Evolutionary conservation across 2,329 filamentous ascomycete species (phyloP).

Genomic region (Colletotrichum chrysophilum): DNA sequence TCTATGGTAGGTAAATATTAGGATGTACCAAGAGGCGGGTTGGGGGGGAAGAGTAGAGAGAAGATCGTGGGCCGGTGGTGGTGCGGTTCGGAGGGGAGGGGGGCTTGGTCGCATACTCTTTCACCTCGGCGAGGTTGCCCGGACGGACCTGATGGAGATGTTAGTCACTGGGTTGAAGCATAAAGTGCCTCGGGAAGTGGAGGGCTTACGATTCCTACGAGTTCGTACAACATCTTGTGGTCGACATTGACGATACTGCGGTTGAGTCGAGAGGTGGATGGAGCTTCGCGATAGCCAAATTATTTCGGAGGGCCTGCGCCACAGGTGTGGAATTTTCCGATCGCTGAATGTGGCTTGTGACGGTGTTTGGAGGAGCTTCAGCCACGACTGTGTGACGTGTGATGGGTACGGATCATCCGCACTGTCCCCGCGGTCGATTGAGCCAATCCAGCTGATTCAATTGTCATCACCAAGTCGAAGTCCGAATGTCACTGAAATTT

Average conservation of each 20-base stretch:
- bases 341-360: background rate
- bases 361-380: background rate
- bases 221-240: constrained; percentile 88
- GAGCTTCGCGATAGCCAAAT: constrained; percentile 15
- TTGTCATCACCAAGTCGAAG: background rate
- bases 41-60: background rate
- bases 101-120: constrained; percentile 72
- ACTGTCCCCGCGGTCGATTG: background rate
- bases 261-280: background rate
- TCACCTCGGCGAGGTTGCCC: constrained; percentile 87
- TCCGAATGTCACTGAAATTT: background rate
- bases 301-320: constrained; percentile 10
- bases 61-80: constrained; percentile 4
- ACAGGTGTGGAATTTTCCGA: constrained; percentile 9
- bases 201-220: constrained; percentile 88
- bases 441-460: constrained; percentile 2
- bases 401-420: background rate
- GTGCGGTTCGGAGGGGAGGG: background rate
- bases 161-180: background rate
- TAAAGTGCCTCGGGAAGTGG: background rate
- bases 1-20: constrained; percentile 49
- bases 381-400: background rate
- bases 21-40: background rate
- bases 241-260: constrained; percentile 30
- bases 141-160: constrained; percentile 76